These are phyloP conservation scores for Citrus glauca DNA, from an alignment of 345 rosid species.

Conservation along the genomic window DNA sequence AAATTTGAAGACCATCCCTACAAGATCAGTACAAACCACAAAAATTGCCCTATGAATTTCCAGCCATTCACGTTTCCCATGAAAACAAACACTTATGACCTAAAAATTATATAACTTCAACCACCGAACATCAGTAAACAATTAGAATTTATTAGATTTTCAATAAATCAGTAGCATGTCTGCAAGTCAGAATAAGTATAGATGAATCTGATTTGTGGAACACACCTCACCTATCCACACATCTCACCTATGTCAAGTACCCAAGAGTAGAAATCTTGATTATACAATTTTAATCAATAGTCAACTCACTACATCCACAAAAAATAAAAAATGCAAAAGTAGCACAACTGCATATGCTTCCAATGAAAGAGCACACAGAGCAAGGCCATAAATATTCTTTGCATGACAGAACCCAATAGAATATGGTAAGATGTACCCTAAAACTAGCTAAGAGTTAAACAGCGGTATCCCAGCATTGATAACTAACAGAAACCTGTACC, in stretches of 20 bases:
- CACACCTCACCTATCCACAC: background rate
- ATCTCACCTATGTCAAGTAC: background rate
- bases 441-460: background rate
- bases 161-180: background rate
- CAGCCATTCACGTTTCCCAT: background rate
- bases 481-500: background rate
- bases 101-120: background rate
- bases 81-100: background rate
- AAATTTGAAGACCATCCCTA: conserved; percentile 8
- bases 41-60: background rate
- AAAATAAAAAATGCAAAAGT: background rate
- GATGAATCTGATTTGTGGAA: background rate
- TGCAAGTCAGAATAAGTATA: background rate
- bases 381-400: background rate
- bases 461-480: background rate
- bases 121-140: background rate
- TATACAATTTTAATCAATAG: background rate
- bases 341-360: background rate
- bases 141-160: background rate
- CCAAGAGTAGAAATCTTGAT: background rate
- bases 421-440: background rate
- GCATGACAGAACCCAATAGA: background rate
- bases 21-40: background rate
- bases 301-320: background rate
- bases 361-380: background rate